Conservation (phyloP, 2,329 filamentous ascomycete genomes). For the Botrytis pseudocinerea region DNA sequence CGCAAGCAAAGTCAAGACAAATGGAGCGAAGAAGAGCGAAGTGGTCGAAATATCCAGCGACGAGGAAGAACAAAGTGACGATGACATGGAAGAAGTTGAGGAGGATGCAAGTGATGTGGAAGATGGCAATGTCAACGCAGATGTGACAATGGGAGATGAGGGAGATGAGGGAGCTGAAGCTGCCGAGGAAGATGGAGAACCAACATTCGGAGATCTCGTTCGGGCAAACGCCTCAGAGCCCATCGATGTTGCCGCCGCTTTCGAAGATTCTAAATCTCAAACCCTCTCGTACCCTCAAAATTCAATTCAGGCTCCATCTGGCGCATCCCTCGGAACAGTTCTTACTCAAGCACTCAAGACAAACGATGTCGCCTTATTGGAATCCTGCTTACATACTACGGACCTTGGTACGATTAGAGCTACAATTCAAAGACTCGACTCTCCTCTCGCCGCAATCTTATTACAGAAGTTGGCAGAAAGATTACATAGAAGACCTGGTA, state of each 20-base stretch:
- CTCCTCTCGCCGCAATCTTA: conserved; percentile 74
- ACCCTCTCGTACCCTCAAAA: conserved; percentile 33
- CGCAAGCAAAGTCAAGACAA: conserved; percentile 31
- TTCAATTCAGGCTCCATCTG: conserved; percentile 53
- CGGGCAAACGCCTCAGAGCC: conserved; percentile 67
- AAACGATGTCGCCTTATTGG: conserved; percentile 85
- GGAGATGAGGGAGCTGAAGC: conserved; percentile 45
- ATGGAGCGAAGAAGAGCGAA: conserved; percentile 26
- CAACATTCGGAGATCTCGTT: conserved; percentile 86
- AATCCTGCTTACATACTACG: conserved; percentile 83
- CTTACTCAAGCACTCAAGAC: conserved; percentile 90
- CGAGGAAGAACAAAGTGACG: conserved; percentile 45
- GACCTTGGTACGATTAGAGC: conserved; percentile 77
- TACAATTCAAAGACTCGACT: conserved; percentile 89
- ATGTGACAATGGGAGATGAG: conserved; percentile 42
- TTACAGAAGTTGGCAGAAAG: conserved; percentile 83
- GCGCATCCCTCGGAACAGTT: conserved; percentile 86
- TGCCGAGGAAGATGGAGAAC: conserved; percentile 44
- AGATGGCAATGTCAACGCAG: conserved; percentile 44
- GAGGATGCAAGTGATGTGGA: conserved; percentile 48
- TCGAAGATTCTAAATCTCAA: conserved; percentile 43
- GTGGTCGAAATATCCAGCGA: conserved; percentile 61
- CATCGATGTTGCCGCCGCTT: conserved; percentile 71
- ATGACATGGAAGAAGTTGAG: conserved; percentile 48
- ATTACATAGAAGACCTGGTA: conserved; percentile 81